Base-by-base conservation (phyloP, 1,284 basidiomycete genomes). In the Filobasidium uniguttulatum region DNA sequence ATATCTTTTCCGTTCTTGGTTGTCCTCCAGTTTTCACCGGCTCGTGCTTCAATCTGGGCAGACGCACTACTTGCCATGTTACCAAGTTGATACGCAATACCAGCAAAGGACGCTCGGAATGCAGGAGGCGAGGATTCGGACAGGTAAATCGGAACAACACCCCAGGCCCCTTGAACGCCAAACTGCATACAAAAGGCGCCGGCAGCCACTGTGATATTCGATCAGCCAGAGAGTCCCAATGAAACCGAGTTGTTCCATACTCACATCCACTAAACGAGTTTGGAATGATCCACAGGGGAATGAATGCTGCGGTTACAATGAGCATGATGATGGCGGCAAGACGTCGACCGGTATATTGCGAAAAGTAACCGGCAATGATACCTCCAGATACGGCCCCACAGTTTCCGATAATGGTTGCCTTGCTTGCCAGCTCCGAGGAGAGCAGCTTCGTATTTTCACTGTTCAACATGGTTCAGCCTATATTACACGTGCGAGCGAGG, bases 41-140 rank as follows among this genome's bases (percentile, higher is more conserved):
- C 72, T 73, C 80, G 79, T 1, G 90, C 80, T 76, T 96, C 90
- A 59, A 97, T 93, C 65, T 94, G 88, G 0, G 87, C 79, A 3
- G 85, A 83, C 0, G 87, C 85, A 0, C 82, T 79, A 0, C 84
- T 87, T 7, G 91, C 79, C 83, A 93, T 93, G 59, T 68, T 71
- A 51, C 85, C 82, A 36, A 88, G 63, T 62, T 94, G 90, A 70
- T 93, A 97, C 0, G 85, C 82, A 0, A 93, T 78, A 57, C 91
- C 91, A 19, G 84, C 83, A 75, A 93, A 96, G 0, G 86, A 85
- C 7, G 89, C 87, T 48, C 91, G 77, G 77, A 94, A 97, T 0
- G 87, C 88, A 0, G 89, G 81, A 0, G 90, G 88, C 0, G 85
- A 83, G 69, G 91, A 81, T 68, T 97, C 93, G 3, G 82, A 77